Percentiles rank a stretch among this genome's conserved stretches.
phyloP scores from a whole-genome alignment of 2,329 filamentous ascomycete species.

The Claviceps purpurea region DNA sequence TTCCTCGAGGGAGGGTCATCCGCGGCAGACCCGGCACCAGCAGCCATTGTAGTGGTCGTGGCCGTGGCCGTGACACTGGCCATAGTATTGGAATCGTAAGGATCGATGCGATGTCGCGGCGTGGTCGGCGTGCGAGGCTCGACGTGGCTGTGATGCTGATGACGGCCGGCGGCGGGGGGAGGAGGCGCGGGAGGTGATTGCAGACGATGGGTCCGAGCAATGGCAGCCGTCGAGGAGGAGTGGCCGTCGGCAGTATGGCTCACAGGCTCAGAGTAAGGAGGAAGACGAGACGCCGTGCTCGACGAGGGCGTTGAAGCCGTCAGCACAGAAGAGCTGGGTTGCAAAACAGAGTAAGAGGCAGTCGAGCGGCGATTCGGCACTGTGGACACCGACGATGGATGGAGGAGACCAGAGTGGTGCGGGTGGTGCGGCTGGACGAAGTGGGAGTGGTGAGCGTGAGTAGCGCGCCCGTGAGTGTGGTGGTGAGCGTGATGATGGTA shows the following conservation, averaged over 20 bases:
- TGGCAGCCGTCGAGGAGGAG: conserved; percentile 20
- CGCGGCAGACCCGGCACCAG: conserved; percentile 16
- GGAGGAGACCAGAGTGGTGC: conserved; percentile 9
- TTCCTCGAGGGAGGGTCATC: conserved; percentile 27
- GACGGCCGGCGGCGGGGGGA: conserved; percentile 17
- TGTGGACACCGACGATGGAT: conserved; percentile 4
- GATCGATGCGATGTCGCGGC: conserved; percentile 5
- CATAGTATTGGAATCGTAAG: conserved; percentile 14
- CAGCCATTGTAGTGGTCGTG: conserved; percentile 4
- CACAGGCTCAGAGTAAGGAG: conserved; percentile 13
- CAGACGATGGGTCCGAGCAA: conserved; percentile 11
- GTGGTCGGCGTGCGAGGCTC: conserved; percentile 13
- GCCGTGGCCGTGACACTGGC: conserved; percentile 2
- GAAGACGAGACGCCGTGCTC: conserved; percentile 13
- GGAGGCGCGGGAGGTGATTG: conserved; percentile 19
- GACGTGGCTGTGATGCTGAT: conserved; percentile 8
- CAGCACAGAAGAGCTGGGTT: conserved; percentile 9
- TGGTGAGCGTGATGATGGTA: conserved; percentile 29
- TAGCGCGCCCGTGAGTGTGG: conserved; percentile 19
- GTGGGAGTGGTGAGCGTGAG: conserved; percentile 7
- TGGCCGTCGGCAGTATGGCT: conserved; percentile 16
- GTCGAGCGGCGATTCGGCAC: conserved; percentile 17
- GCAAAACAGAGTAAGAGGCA: conserved; percentile 14
- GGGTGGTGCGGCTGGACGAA: background rate
- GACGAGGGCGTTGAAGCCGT: conserved; percentile 13